phyloP scores from a whole-genome alignment of 352 stramenopile genomes.

The Pythium graminicola region DNA sequence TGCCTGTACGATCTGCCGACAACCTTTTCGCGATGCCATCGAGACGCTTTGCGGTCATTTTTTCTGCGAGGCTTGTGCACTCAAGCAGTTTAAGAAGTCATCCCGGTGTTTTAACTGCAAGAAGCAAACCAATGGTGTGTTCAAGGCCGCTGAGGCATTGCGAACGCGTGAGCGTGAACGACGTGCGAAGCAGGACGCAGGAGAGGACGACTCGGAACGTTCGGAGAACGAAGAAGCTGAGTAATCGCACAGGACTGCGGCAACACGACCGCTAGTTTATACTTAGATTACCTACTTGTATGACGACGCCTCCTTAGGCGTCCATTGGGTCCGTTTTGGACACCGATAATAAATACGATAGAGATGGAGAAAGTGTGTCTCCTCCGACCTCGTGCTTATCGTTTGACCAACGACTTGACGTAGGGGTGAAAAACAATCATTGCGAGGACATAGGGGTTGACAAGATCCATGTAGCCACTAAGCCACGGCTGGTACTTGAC shows the following conservation, averaged over 20 bases:
- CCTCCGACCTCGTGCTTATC: not conserved
- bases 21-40: slow-evolving; percentile 90
- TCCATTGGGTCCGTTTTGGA: no score
- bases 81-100: slow-evolving; percentile 79
- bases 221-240: not conserved
- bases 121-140: slow-evolving; percentile 90
- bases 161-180: slow-evolving; percentile 22
- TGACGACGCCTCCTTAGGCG: no score
- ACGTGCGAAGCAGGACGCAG: not conserved
- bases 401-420: slow-evolving; percentile 40
- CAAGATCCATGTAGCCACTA: slow-evolving; percentile 39
- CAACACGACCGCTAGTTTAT: no score
- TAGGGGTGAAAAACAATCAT: slow-evolving; percentile 61
- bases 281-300: no score
- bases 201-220: not conserved
- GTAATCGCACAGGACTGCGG: not conserved
- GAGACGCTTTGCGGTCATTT: slow-evolving; percentile 95
- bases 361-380: not conserved
- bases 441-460: slow-evolving; percentile 53
- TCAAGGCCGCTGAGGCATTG: slow-evolving; percentile 70
- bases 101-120: slow-evolving; percentile 91
- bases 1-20: slow-evolving; percentile 94
- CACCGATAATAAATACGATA: slow-evolving; percentile 14
- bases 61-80: slow-evolving; percentile 93
- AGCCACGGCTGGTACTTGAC: slow-evolving; percentile 18